Conservation (phyloP, 139 green algal species). For the Mychonastes homosphaera region DNA sequence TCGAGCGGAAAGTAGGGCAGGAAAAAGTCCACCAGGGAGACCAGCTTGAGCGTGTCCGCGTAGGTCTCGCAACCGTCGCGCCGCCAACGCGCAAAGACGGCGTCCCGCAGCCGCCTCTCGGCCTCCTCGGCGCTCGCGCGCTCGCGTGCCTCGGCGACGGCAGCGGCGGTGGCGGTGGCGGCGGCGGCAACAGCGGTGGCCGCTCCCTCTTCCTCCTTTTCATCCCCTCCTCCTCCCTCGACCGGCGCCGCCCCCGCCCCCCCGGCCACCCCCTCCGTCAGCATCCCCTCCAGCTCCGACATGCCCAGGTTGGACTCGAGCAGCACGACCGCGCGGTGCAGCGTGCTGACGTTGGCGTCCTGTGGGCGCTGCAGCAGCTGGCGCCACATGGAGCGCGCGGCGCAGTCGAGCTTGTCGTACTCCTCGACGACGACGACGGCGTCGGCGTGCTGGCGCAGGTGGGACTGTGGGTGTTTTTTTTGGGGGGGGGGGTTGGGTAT, state of each 20-base stretch:
- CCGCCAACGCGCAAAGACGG: constrained; percentile 59
- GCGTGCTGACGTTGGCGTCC: constrained; percentile 43
- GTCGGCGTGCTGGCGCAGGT: constrained; percentile 34
- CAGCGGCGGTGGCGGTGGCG: background rate
- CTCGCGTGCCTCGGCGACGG: background rate
- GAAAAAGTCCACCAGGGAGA: constrained; percentile 59
- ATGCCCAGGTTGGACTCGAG: constrained; percentile 84
- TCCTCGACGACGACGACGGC: constrained; percentile 86
- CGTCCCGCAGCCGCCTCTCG: constrained; percentile 51
- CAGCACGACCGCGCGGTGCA: constrained; percentile 60
- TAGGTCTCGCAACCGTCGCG: constrained; percentile 45
- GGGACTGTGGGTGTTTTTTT: background rate
- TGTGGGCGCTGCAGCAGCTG: constrained; percentile 60
- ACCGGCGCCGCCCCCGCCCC: too few relatives aligned
- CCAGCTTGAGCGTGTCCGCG: constrained; percentile 57
- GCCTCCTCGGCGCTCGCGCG: constrained; percentile 24
- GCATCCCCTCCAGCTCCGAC: constrained; percentile 53
- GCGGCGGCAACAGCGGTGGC: too few relatives aligned
- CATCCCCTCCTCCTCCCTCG: too few relatives aligned
- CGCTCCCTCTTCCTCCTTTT: too few relatives aligned
- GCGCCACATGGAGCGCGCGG: constrained; percentile 53
- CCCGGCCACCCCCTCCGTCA: constrained; percentile 28
- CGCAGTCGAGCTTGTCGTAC: constrained; percentile 90
- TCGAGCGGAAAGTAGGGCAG: constrained; percentile 70
- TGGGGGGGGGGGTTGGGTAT: background rate